phyloP scores from a whole-genome alignment of 106 monocot genomes.

The Apostasia ramifera region DNA sequence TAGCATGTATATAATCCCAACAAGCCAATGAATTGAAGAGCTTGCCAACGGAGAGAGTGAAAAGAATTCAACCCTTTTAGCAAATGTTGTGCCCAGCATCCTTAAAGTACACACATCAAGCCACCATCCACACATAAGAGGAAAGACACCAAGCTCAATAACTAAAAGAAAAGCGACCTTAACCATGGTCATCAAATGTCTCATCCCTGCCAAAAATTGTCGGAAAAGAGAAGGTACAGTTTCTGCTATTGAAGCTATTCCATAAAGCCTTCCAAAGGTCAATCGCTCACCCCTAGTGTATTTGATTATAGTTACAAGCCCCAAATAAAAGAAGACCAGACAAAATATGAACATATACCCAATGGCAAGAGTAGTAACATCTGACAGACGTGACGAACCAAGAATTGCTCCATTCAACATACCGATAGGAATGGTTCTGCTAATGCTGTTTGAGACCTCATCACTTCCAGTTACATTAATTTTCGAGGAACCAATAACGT shows the following conservation, averaged over 20 bases:
- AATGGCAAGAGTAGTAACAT: slow-evolving; percentile 80
- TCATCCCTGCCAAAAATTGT: slow-evolving; percentile 74
- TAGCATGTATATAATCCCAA: slow-evolving; percentile 98
- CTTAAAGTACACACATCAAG: slow-evolving; percentile 90
- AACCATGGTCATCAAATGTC: slow-evolving; percentile 90
- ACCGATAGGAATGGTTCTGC: slow-evolving; percentile 17
- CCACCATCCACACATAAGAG: slow-evolving; percentile 99
- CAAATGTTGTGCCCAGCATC: slow-evolving; percentile 82
- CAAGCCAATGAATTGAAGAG: slow-evolving; percentile 90
- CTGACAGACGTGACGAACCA: slow-evolving; percentile 75
- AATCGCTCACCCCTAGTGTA: slow-evolving; percentile 76
- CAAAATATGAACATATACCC: slow-evolving; percentile 83
- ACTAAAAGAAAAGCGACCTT: slow-evolving; percentile 97
- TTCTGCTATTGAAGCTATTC: slow-evolving; percentile 63
- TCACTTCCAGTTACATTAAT: slow-evolving; percentile 42
- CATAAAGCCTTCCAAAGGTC: slow-evolving; percentile 80
- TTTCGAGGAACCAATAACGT: slow-evolving; percentile 48
- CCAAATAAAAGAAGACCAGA: slow-evolving; percentile 70
- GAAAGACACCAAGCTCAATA: slow-evolving; percentile 96
- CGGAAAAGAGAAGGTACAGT: slow-evolving; percentile 75
- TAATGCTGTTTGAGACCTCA: slow-evolving; percentile 23
- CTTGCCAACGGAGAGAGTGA: slow-evolving; percentile 77
- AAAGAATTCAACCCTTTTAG: slow-evolving; percentile 88
- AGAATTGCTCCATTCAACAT: slow-evolving; percentile 29
- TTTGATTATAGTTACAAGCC: slow-evolving; percentile 71